phyloP scores from a whole-genome alignment of 257 asterid genomes.

The Plantago ovata region DNA sequence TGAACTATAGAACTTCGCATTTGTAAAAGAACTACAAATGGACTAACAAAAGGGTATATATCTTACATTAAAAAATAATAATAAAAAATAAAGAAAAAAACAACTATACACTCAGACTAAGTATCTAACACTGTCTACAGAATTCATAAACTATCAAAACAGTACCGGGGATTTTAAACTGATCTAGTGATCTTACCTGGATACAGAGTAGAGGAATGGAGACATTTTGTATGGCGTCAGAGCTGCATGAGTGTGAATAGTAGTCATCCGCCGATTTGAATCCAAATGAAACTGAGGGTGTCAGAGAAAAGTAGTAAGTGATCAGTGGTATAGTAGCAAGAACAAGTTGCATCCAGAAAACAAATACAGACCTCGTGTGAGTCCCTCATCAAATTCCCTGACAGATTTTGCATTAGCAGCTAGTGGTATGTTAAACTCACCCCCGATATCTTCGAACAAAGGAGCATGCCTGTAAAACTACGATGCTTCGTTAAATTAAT shows the following conservation, averaged over 20 bases:
- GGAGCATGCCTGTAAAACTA: constrained; percentile 70
- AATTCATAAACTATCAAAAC: not conserved
- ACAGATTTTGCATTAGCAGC: constrained; percentile 80
- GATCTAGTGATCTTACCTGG: constrained; percentile 61
- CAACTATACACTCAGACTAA: not conserved
- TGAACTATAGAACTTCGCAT: not conserved
- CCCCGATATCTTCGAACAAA: constrained; percentile 82
- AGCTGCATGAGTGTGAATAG: constrained; percentile 91
- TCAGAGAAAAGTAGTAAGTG: constrained; percentile 15
- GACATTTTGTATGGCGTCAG: constrained; percentile 71
- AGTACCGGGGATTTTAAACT: constrained; percentile 14
- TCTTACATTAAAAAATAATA: not conserved
- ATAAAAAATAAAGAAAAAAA: constrained; percentile 10
- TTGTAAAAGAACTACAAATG: not conserved
- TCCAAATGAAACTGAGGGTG: constrained; percentile 82
- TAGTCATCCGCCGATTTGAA: constrained; percentile 95
- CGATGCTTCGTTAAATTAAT: constrained; percentile 9
- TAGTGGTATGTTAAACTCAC: constrained; percentile 73
- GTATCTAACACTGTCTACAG: not conserved
- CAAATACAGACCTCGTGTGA: constrained; percentile 70
- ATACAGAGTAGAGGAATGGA: constrained; percentile 79
- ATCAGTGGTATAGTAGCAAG: not conserved
- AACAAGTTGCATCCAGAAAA: constrained; percentile 20
- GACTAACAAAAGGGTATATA: too few relatives aligned
- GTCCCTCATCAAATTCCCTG: constrained; percentile 87